Evolutionary conservation across 2,329 filamentous ascomycete species (phyloP).

Genomic region (Fusarium buxicola): DNA sequence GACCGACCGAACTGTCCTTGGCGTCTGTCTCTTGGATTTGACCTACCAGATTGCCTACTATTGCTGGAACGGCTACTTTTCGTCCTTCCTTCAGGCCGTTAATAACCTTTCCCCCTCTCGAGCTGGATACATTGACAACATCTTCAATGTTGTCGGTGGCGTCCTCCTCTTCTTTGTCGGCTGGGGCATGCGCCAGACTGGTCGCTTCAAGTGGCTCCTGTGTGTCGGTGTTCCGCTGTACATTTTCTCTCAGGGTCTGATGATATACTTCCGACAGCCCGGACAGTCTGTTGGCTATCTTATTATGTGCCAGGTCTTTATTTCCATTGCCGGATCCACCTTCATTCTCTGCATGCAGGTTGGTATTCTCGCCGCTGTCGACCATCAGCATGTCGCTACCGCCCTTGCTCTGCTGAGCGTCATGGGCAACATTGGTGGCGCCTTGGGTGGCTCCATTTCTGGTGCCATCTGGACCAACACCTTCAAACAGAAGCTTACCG

Average conservation of each 20-base stretch:
- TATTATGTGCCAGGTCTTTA: constrained; percentile 63
- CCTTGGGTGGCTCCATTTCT: constrained; percentile 47
- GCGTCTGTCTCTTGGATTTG: constrained; percentile 56
- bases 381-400: constrained; percentile 50
- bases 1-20: constrained; percentile 61
- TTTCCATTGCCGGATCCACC: constrained; percentile 64
- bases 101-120: constrained; percentile 59
- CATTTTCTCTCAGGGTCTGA: constrained; percentile 62
- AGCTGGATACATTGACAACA: constrained; percentile 61
- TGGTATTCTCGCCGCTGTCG: constrained; percentile 46
- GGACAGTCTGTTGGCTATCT: constrained; percentile 58
- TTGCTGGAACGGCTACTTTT: constrained; percentile 60
- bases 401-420: constrained; percentile 47
- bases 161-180: constrained; percentile 62
- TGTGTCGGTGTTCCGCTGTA: constrained; percentile 64
- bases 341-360: constrained; percentile 54
- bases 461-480: constrained; percentile 49
- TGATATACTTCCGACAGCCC: constrained; percentile 47
- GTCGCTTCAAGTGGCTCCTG: constrained; percentile 64
- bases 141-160: constrained; percentile 60
- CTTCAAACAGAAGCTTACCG: constrained; percentile 56
- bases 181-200: constrained; percentile 58
- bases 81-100: constrained; percentile 65
- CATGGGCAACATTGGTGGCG: constrained; percentile 45
- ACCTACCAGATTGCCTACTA: constrained; percentile 59